Conservation (phyloP, 768 basidiomycete species). For the Xanthoconium stramineum region DNA sequence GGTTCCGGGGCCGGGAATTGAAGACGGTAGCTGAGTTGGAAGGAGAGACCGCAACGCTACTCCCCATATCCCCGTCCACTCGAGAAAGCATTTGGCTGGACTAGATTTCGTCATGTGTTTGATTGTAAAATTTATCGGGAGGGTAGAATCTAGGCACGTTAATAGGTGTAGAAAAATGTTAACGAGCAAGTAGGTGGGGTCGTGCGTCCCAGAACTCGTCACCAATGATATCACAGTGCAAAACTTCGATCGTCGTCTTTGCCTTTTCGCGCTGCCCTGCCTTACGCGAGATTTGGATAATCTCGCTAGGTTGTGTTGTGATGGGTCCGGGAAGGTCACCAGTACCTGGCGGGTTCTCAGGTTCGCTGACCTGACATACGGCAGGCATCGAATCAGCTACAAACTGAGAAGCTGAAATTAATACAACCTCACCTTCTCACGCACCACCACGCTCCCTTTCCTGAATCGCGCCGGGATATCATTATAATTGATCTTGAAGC, state of each 20-base stretch:
- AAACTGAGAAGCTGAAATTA: neutral
- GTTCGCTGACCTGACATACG: constrained; percentile 7
- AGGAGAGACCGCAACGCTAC: too few relatives aligned
- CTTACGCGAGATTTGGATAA: constrained; percentile 17
- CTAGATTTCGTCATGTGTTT: neutral
- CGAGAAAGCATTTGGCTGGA: constrained; percentile 13
- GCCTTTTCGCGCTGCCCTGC: constrained; percentile 34
- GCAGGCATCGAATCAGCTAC: neutral
- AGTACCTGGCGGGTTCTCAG: neutral
- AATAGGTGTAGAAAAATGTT: neutral
- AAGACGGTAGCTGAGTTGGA: constrained; percentile 26
- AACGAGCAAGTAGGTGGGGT: constrained; percentile 45
- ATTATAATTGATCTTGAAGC: constrained; percentile 89
- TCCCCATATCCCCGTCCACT: constrained; percentile 21
- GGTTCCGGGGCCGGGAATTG: constrained; percentile 22
- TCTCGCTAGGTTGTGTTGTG: neutral
- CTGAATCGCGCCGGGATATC: constrained; percentile 63
- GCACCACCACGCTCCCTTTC: constrained; percentile 83
- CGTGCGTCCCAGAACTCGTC: constrained; percentile 75
- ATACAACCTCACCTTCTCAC: constrained; percentile 47
- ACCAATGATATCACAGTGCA: constrained; percentile 83
- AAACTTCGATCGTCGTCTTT: constrained; percentile 48
- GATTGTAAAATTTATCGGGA: too few relatives aligned
- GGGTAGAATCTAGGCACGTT: too few relatives aligned
- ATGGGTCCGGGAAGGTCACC: neutral